Evolutionary conservation across 225 moss, liverwort and hornwort genomes (phyloP), one percentile per base, ranked within the genome.

Genomic region (Pseudoscleropodium purum): DNA sequence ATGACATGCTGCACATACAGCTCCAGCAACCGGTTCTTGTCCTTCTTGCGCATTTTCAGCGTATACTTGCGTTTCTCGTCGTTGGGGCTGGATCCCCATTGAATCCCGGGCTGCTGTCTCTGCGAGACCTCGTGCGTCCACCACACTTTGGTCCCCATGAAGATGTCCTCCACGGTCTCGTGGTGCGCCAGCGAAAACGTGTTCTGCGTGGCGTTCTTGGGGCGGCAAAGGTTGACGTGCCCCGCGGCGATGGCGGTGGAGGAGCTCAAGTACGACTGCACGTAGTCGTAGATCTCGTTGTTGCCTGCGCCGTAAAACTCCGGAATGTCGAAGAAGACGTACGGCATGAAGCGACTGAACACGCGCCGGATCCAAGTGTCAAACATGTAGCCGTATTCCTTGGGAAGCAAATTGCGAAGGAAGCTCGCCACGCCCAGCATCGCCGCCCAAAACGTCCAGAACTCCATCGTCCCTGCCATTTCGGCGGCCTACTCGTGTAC

Each of bases 1-100:
- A 94, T 94, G 67, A 98, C 92, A 86, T 97, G 93, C 67, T 92
- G 89, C 39, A 98, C 92, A 84, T 97, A 98, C 13, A 57, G 62
- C 18, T 93, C 95, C 60, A 97, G 91, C 67, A 97, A 54, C 11
- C 87, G 88, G 64, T 17, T 84, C 85, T 95, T 97, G 82, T 95
- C 97, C 45, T 88, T 95, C 92, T 93, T 95, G 37, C 92, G 92
- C 39, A 95, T 94, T 84, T 94, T 94, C 36, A 95, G 93, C 49
- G 94, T 93, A 86, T 86, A 95, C 86, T 86, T 92, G 85, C 95
- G 91, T 33, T 91, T 92, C 86, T 92, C 94, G 54, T 95, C 94
- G 36, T 91, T 91, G 56, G 80, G 79, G 11, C 18, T 45, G 20
- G 72, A 16, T 13, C 90, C 59, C 63, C 57, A 93, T 8, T 74